Evolutionary conservation across 768 basidiomycete species (phyloP).

Genomic region (Rossbeevera mucosa): DNA sequence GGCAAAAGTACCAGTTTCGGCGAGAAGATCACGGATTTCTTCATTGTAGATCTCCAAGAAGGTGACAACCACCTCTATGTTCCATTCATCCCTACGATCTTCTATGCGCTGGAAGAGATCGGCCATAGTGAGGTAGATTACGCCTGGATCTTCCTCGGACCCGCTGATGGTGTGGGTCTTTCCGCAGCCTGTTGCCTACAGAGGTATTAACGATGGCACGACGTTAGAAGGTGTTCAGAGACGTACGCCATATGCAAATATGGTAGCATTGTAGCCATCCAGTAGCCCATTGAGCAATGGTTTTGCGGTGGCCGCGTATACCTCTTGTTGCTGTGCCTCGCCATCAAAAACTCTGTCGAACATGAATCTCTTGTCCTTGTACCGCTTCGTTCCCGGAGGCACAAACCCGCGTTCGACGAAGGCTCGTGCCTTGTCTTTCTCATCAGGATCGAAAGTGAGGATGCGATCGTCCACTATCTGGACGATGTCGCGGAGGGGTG

Average conservation of each 20-base stretch:
- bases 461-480: constrained; percentile 93
- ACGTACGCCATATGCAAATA: constrained; percentile 97
- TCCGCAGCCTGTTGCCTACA: constrained; percentile 98
- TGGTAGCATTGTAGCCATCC: constrained; percentile 94
- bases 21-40: constrained; percentile 91
- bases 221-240: constrained; percentile 2
- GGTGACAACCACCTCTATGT: constrained; percentile 84
- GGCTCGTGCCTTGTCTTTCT: constrained; percentile 73
- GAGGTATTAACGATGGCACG: constrained; percentile 12
- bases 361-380: constrained; percentile 96
- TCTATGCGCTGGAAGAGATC: constrained; percentile 94
- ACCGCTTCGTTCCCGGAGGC: constrained; percentile 84
- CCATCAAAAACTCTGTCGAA: constrained; percentile 91
- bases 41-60: constrained; percentile 99
- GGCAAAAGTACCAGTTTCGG: constrained; percentile 56
- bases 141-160: constrained; percentile 79
- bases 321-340: constrained; percentile 76
- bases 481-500: constrained; percentile 70
- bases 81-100: constrained; percentile 80
- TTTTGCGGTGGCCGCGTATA: constrained; percentile 82
- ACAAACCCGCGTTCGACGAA: constrained; percentile 84
- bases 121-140: constrained; percentile 96
- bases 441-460: constrained; percentile 93
- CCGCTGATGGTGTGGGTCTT: constrained; percentile 99
- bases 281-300: constrained; percentile 81